Evolutionary conservation across 345 rosid species (phyloP), one percentile per base, ranked within the genome.

Genomic region (Lepidium didymum): DNA sequence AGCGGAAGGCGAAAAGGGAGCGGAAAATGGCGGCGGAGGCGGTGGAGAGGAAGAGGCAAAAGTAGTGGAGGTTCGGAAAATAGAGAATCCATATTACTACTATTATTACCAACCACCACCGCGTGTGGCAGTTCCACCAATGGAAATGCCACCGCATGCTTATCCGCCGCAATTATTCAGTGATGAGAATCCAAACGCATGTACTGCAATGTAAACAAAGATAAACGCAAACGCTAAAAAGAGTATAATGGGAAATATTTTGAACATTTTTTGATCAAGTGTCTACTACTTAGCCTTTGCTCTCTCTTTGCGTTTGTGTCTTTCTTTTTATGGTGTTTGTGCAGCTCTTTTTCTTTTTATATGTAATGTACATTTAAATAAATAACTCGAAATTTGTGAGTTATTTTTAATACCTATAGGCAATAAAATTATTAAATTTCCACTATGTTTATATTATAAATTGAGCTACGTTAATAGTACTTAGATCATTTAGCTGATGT

Each of bases 121-220:
- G 18, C 82, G 80, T 59, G 65, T 79, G 62, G 78, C 82, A 0
- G 72, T 79, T 81, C 96, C 86, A 12, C 3, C 79, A 31, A 76
- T 64, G 72, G 77, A 74, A 67, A 67, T 74, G 73, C 62, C 67
- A 10, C 67, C 62, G 6, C 43, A 80, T 10, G 82, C 90, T 12
- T 85, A 84, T 37, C 84, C 90, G 18, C 96, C 95, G 7, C 94
- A 90, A 78, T 64, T 86, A 73, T 90, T 90, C 78, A 90, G 94
- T 18, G 96, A 90, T 62, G 96, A 90, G 77, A 90, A 90, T 82
- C 97, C 97, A 55, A 88, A 90, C 67, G 95, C 97, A 34, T 90
- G 97, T 76, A 50, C 85, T 69, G 80, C 86, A 8, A 88, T 90
- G 97, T 90, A 77, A 29, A 86, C 57, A 52, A 57, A 58, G 34